Evolutionary conservation across 2,329 filamentous ascomycete species (phyloP).

Genomic region (Sclerotinia glacialis): DNA sequence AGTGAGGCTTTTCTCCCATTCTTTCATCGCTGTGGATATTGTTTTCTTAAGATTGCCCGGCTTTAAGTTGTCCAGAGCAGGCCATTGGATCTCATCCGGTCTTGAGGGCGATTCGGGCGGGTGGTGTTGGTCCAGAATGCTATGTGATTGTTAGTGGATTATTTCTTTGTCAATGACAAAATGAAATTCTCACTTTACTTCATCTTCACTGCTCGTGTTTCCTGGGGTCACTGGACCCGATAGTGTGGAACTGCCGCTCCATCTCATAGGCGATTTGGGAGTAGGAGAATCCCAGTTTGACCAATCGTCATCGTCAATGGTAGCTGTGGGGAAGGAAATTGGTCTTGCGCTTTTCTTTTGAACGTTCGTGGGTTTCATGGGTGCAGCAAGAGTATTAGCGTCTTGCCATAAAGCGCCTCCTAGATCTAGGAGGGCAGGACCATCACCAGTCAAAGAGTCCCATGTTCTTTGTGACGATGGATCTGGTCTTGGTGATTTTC

Average conservation of each 20-base stretch:
- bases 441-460: slow-evolving; percentile 36
- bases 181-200: slow-evolving; percentile 33
- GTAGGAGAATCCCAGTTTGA: slow-evolving; percentile 60
- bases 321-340: slow-evolving; percentile 31
- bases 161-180: slow-evolving; percentile 24
- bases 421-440: slow-evolving; percentile 29
- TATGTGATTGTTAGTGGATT: slow-evolving; percentile 20
- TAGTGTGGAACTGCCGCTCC: slow-evolving; percentile 52
- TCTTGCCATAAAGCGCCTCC: slow-evolving; percentile 28
- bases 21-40: slow-evolving; percentile 81
- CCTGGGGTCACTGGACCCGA: slow-evolving; percentile 35
- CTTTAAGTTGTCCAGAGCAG: slow-evolving; percentile 48
- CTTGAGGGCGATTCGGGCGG: slow-evolving; percentile 30
- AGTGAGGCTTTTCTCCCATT: slow-evolving; percentile 81
- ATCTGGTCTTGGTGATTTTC: slow-evolving; percentile 28
- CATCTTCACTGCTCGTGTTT: slow-evolving; percentile 28
- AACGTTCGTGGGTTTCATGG: slow-evolving; percentile 25
- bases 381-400: slow-evolving; percentile 17
- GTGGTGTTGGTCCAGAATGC: slow-evolving; percentile 25
- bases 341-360: slow-evolving; percentile 31
- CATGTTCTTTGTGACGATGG: slow-evolving; percentile 30
- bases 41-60: slow-evolving; percentile 76
- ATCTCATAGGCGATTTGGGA: slow-evolving; percentile 53
- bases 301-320: slow-evolving; percentile 58
- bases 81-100: slow-evolving; percentile 42